Conservation (phyloP, 148 eudicot species). For the Dysphania ambrosioides region DNA sequence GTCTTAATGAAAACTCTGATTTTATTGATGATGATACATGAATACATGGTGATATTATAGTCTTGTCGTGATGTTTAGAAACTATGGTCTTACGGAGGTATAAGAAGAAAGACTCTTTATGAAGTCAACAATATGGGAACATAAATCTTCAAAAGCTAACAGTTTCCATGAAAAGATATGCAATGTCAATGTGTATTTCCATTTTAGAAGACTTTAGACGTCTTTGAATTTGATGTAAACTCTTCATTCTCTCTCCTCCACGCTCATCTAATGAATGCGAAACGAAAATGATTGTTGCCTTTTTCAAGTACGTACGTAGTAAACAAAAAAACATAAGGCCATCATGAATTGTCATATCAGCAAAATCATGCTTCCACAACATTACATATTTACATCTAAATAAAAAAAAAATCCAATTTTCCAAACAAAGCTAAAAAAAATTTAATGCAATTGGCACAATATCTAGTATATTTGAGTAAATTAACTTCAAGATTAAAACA, state of each 20-base stretch:
- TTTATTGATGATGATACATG: too few relatives aligned
- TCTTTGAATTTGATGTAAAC: constrained; percentile 2
- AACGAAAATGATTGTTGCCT: constrained; percentile 3
- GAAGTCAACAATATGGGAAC: background rate
- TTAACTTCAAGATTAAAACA: too few relatives aligned
- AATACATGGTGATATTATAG: background rate
- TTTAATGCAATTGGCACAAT: background rate
- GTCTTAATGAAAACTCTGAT: too few relatives aligned
- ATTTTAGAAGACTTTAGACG: background rate
- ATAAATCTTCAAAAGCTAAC: background rate
- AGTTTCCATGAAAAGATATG: background rate
- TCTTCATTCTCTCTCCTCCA: background rate
- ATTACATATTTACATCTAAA: background rate
- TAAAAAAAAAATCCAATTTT: background rate
- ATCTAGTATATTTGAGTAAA: too few relatives aligned
- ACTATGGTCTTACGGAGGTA: background rate
- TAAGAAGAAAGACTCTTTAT: background rate
- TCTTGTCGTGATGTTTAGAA: background rate
- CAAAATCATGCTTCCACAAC: background rate
- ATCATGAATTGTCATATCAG: background rate
- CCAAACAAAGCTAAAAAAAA: background rate
- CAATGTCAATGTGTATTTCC: background rate
- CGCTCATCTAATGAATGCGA: background rate
- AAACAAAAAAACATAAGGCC: background rate
- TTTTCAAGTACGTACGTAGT: too few relatives aligned